Evolutionary conservation across 2,329 filamentous ascomycete species (phyloP), one percentile per base, ranked within the genome.

Genomic region (Neocatenulostroma microsporum): DNA sequence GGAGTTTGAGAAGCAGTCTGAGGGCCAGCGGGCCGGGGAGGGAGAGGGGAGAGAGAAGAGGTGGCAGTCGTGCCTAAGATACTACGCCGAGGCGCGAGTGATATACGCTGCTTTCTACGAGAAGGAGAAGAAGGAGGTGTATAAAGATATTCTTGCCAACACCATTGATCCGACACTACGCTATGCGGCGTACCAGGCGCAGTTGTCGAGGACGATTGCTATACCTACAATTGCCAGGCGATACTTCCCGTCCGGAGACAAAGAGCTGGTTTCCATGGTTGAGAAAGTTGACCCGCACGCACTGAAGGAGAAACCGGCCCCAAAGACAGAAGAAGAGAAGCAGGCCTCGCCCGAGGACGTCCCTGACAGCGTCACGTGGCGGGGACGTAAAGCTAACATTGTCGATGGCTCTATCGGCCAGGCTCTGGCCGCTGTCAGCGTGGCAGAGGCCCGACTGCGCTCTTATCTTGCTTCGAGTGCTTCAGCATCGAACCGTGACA

Each of bases 151-250:
- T 17, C 67, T 98, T 39, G 78, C 82, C 31, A 80, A 84, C 51
- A 93, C 84, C 4, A 80, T 94, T 44, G 91, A 98, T 57, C 88
- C 88, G 2, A 94, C 87, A 44, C 84, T 98, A 53, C 81, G 89
- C 45, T 96, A 93, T 60, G 88, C 88, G 23, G 87, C 91, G 13
- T 96, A 96, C 60, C 87, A 94, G 61, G 73, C 87, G 57, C 83
- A 89, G 58, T 76, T 94, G 21, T 84, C 89, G 0, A 79, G 91
- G 28, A 94, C 87, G 2, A 76, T 87, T 36, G 80, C 88, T 3
- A 80, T 94, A 32, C 73, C 82, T 1, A 75, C 78, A 6, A 83
- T 96, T 46, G 83, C 85, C 2, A 79, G 80, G 49, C 80, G 82
- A 47, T 80, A 80, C 42, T 94, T 96, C 50, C 81, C 84, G 2